phyloP scores from a whole-genome alignment of 2,329 filamentous ascomycete species.

The Sporothrix globosa region DNA sequence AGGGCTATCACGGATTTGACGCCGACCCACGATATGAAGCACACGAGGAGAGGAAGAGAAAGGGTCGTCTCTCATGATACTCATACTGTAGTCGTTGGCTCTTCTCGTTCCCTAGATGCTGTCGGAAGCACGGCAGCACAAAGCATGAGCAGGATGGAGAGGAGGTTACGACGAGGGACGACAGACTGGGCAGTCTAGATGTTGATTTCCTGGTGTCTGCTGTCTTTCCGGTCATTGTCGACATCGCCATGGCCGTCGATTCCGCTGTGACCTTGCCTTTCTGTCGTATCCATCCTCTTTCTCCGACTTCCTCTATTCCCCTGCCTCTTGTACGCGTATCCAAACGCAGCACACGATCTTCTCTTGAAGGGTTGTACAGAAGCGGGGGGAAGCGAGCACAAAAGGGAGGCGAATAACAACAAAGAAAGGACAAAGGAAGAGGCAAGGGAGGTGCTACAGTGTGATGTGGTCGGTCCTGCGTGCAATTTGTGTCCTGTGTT shows the following conservation, averaged over 20 bases:
- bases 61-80: not conserved
- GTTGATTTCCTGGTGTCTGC: not conserved
- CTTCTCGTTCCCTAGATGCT: not conserved
- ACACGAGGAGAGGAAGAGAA: not conserved
- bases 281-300: not conserved
- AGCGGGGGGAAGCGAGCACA: not conserved
- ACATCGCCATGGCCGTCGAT: not conserved
- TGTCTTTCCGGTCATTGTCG: not conserved
- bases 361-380: slow-evolving; percentile 1
- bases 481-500: slow-evolving; percentile 9
- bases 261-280: not conserved
- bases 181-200: not conserved
- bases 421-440: not conserved
- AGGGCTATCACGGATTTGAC: not conserved
- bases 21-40: not conserved
- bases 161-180: not conserved
- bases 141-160: not conserved
- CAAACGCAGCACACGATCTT: slow-evolving; percentile 16
- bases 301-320: not conserved
- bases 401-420: not conserved
- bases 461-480: slow-evolving; percentile 1
- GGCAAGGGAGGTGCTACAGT: not conserved
- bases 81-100: not conserved
- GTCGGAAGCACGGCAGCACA: slow-evolving; percentile 18
- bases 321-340: slow-evolving; percentile 2